A percentile compares a stretch with the other conserved stretches of the same genome.
These are phyloP conservation scores for Aspergillus fumigatus DNA, from an alignment of 2,329 filamentous ascomycete species.

Conservation along the genomic window DNA sequence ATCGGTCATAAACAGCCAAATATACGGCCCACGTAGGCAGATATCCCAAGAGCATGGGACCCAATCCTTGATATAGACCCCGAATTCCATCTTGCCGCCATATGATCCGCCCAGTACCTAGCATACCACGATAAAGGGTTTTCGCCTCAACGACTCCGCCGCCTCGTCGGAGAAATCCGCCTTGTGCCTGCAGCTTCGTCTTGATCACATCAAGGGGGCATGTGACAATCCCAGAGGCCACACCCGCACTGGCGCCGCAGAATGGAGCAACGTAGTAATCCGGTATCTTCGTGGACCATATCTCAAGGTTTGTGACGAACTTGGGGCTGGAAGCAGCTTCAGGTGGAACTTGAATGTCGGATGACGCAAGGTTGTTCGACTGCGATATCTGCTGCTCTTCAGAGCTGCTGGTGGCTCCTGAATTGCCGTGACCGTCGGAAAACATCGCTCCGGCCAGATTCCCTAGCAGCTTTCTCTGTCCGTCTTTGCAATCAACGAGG, in stretches of 20 bases:
- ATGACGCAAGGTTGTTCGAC: slow-evolving; percentile 19
- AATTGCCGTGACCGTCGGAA: slow-evolving; percentile 40
- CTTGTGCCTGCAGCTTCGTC: slow-evolving; percentile 94
- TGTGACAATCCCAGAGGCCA: slow-evolving; percentile 89
- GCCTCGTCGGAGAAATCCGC: slow-evolving; percentile 61
- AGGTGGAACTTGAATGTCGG: slow-evolving; percentile 23
- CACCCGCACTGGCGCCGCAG: slow-evolving; percentile 81
- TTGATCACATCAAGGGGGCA: slow-evolving; percentile 99
- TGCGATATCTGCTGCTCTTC: slow-evolving; percentile 24
- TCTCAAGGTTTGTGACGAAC: slow-evolving; percentile 35
- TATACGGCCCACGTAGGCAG: slow-evolving; percentile 98
- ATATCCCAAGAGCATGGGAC: slow-evolving; percentile 92
- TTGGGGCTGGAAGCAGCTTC: slow-evolving; percentile 26
- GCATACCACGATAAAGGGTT: slow-evolving; percentile 72
- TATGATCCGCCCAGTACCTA: slow-evolving; percentile 82
- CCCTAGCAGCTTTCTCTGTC: slow-evolving; percentile 35
- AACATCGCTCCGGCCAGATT: slow-evolving; percentile 40
- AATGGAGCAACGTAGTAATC: slow-evolving; percentile 68
- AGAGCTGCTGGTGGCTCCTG: slow-evolving; percentile 28
- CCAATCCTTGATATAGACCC: slow-evolving; percentile 88
- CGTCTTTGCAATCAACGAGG: slow-evolving; percentile 36
- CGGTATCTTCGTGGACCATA: slow-evolving; percentile 47
- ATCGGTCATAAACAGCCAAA: slow-evolving; percentile 92
- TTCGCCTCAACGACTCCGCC: slow-evolving; percentile 41
- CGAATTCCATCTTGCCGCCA: slow-evolving; percentile 82